Evolutionary conservation across 495 filamentous ascomycete genomes (phyloP), one percentile per base, ranked within the genome.

Genomic region (Gamarada debralockiae): DNA sequence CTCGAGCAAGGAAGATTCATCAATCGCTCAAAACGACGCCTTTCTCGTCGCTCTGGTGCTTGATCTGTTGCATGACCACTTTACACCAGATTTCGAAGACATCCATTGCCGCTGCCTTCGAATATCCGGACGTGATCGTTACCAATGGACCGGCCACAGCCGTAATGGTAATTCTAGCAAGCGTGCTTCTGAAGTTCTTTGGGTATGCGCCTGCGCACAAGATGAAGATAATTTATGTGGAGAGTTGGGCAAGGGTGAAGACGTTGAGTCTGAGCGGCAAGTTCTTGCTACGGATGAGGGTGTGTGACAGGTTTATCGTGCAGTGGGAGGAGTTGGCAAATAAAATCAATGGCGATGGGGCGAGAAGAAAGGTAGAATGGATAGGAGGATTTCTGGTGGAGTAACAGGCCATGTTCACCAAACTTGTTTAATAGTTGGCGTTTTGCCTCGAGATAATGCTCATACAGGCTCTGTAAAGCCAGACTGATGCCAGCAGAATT

Each of bases 91-190:
- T 15, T 14, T 39, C 51, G 2, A 53, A 8, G 21, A 44, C 41
- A 2, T 50, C 50, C 1, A 44, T 40, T 10, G 25, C 24, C 3
- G 14, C 55, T 4, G 43, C 49, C 10, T 17, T 18, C 23, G 34
- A 38, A 9, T 59, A 61, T 52, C 88, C 88, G 0, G 84, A 90
- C 66, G 63, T 96, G 13, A 82, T 98, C 44, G 63, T 97, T 15
- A 87, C 83, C 33, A 96, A 98, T 67, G 93, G 93, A 0, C 93
- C 93, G 1, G 93, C 85, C 1, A 95, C 88, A 2, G 87, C 82
- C 13, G 85, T 95, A 31, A 82, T 96, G 37, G 74, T 97, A 44
- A 73, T 92, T 6, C 57, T 88, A 0, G 87, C 85, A 0, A 80
- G 82, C 2, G 75, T 83, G 22, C 17, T 87, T 1, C 67, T 95